These are phyloP conservation scores for Geotrichum bryndzae DNA, from an alignment of 1,139 yeast species.

Conservation along the genomic window DNA sequence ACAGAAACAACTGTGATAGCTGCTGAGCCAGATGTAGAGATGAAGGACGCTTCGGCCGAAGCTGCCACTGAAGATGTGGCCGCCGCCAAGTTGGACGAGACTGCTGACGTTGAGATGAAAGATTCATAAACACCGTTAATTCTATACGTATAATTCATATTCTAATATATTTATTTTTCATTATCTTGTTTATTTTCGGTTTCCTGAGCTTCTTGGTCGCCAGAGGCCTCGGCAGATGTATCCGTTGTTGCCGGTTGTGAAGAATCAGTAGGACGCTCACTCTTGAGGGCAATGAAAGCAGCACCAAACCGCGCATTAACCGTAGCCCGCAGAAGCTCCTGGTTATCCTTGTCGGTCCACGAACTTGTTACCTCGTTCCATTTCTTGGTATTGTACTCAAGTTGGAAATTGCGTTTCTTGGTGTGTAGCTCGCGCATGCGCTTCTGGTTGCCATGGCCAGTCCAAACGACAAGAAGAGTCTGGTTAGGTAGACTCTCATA, in stretches of 20 bases:
- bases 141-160: neutral
- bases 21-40: neutral
- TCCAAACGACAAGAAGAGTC: conserved; percentile 54
- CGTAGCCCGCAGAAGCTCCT: conserved; percentile 40
- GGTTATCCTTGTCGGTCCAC: conserved; percentile 51
- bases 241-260: neutral
- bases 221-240: neutral
- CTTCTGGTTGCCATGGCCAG: conserved; percentile 59
- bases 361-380: conserved; percentile 43
- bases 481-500: conserved; percentile 51
- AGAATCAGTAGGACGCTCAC: conserved; percentile 4
- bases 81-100: conserved; percentile 6
- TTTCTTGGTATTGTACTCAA: conserved; percentile 41
- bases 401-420: conserved; percentile 39
- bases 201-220: neutral
- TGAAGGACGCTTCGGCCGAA: conserved; percentile 6
- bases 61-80: conserved; percentile 1
- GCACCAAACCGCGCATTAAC: conserved; percentile 40
- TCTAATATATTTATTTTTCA: neutral
- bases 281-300: conserved; percentile 46
- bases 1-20: neutral
- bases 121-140: conserved; percentile 4
- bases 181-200: neutral
- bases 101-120: conserved; percentile 21
- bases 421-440: conserved; percentile 47